Evolutionary conservation across 805 yeast species (phyloP).

Genomic region (Zygotorulaspora florentina): DNA sequence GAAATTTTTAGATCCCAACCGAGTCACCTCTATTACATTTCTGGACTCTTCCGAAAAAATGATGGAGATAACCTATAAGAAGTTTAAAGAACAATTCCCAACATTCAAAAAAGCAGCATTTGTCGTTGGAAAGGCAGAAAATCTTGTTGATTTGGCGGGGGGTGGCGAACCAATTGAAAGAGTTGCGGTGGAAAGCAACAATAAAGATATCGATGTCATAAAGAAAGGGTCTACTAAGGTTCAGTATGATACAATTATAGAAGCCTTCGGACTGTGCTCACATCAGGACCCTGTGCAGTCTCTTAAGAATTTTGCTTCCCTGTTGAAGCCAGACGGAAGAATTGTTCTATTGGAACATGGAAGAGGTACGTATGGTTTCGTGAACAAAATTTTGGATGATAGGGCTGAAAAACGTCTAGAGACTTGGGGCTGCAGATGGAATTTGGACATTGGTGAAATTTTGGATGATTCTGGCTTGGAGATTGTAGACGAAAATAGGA

Average conservation of each 20-base stretch:
- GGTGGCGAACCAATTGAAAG: slow-evolving; percentile 19
- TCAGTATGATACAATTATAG: slow-evolving; percentile 86
- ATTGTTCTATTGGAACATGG: slow-evolving; percentile 90
- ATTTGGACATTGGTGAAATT: slow-evolving; percentile 84
- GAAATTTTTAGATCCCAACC: slow-evolving; percentile 58
- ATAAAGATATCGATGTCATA: slow-evolving; percentile 21
- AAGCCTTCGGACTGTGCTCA: slow-evolving; percentile 93
- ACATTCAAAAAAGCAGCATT: slow-evolving; percentile 69
- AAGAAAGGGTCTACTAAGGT: slow-evolving; percentile 33
- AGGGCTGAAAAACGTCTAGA: slow-evolving; percentile 79
- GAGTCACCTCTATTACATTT: slow-evolving; percentile 71
- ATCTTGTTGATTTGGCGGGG: slow-evolving; percentile 55
- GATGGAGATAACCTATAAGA: slow-evolving; percentile 75
- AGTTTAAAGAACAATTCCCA: slow-evolving; percentile 67
- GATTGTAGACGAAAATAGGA: slow-evolving; percentile 71
- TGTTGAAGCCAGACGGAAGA: slow-evolving; percentile 87
- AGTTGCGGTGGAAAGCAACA: slow-evolving; percentile 9
- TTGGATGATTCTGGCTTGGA: slow-evolving; percentile 80
- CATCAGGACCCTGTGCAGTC: slow-evolving; percentile 90
- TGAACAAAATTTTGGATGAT: slow-evolving; percentile 76
- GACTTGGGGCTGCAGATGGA: slow-evolving; percentile 98
- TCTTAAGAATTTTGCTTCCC: slow-evolving; percentile 60
- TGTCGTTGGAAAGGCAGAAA: slow-evolving; percentile 88
- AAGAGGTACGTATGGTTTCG: slow-evolving; percentile 69
- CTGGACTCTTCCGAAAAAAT: slow-evolving; percentile 80